Evolutionary conservation across 108 stramenopile species (phyloP).

Genomic region (Pseudonitzschia multistriata): DNA sequence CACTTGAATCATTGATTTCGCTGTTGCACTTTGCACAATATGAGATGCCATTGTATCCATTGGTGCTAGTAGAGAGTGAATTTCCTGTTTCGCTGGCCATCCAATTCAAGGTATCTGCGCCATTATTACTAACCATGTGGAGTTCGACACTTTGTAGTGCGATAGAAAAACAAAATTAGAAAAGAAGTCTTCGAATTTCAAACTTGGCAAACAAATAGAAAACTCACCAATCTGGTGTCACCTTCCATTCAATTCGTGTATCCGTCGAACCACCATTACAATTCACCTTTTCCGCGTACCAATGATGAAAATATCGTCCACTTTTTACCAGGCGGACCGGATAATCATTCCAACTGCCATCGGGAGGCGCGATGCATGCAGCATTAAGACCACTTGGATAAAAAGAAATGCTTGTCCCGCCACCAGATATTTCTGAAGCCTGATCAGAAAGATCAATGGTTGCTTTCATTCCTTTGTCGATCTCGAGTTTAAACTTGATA

Average conservation of each 20-base stretch:
- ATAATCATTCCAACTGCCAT: not conserved
- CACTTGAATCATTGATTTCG: too few relatives aligned
- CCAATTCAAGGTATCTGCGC: not conserved
- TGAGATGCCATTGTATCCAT: too few relatives aligned
- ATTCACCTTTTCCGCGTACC: constrained; percentile 2
- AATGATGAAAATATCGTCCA: constrained; percentile 13
- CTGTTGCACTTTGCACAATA: too few relatives aligned
- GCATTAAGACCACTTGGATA: constrained; percentile 8
- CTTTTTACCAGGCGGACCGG: constrained; percentile 1
- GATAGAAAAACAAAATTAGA: not conserved
- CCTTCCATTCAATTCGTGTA: constrained; percentile 1
- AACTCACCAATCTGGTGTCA: constrained; percentile 9
- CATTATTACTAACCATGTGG: not conserved
- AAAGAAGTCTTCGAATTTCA: not conserved
- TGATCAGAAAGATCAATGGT: not conserved
- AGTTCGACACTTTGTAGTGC: not conserved
- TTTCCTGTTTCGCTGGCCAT: not conserved
- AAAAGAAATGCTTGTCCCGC: not conserved
- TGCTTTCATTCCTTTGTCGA: not conserved
- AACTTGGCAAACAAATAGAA: not conserved
- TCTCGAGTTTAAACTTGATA: not conserved
- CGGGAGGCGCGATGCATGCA: not conserved
- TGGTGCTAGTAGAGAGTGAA: not conserved
- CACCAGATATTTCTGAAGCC: not conserved
- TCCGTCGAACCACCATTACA: not conserved